Conservation (phyloP, 176 grass and related monocot species). For the Melocanna baccifera region DNA sequence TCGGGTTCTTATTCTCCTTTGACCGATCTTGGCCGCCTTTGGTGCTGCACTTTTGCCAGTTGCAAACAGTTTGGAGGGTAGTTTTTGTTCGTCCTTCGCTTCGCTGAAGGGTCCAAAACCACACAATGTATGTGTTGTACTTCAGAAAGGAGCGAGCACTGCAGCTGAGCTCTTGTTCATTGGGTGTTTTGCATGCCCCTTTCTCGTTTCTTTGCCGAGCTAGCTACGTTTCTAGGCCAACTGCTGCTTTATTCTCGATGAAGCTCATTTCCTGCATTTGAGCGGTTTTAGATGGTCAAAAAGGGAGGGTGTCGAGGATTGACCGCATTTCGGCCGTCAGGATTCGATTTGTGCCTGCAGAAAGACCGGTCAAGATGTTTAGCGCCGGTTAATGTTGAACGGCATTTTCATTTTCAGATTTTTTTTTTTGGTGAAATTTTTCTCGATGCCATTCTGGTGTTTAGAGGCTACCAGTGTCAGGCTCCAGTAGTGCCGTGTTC, state of each 20-base stretch:
- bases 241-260: slow-evolving; percentile 30
- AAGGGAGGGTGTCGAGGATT: slow-evolving; percentile 2
- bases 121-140: background rate
- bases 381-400: background rate
- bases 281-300: slow-evolving; percentile 40
- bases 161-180: slow-evolving; percentile 6
- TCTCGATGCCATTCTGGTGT: background rate
- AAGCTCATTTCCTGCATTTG: slow-evolving; percentile 1
- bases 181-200: slow-evolving; percentile 10
- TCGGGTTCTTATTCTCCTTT: slow-evolving; percentile 37
- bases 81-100: slow-evolving; percentile 23
- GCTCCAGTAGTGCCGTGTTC: background rate
- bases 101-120: slow-evolving; percentile 20
- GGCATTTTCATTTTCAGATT: background rate
- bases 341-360: background rate
- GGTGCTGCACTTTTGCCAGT: slow-evolving; percentile 34
- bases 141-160: background rate
- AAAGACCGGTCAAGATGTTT: background rate
- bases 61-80: slow-evolving; percentile 22
- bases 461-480: background rate
- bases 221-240: slow-evolving; percentile 28
- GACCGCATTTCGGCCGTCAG: slow-evolving; percentile 19
- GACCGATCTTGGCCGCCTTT: slow-evolving; percentile 42
- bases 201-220: background rate
- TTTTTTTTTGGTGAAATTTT: background rate